Base-by-base conservation (phyloP, 768 basidiomycete species). In the Kwoniella sp. region DNA sequence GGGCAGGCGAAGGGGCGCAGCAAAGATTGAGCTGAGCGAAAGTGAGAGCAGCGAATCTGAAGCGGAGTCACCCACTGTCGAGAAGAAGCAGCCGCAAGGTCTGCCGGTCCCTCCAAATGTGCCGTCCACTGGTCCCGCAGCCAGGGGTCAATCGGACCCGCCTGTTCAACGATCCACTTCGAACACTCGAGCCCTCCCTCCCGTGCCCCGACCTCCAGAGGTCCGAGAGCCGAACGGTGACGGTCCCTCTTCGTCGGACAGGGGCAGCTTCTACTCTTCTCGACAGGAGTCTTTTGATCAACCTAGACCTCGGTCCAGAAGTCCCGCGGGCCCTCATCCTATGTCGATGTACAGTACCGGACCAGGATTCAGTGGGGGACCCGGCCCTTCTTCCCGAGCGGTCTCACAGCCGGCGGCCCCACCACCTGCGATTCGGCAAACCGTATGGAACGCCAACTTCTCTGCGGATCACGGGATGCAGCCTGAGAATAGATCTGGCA, bases 361-460 rank as follows among this genome's bases (percentile, higher is more conserved):
- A 36, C 53, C 60, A 13, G 53, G 25, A 22, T 19, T 36, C 19
- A 15, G 53, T 12, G 26, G 37, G 7, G 52, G 40, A 22, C 26
- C 53, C 19, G 21, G 19, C 24, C 10, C 40, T 10, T 44, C 40
- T 44, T 15, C 40, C 17, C 8, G 40, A 4, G 40, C 40, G 40
- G 40, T 44, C 8, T 26, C 64, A 0, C 49, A 58, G 21, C 52
- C 64, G 27, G 52, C 46, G 17, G 67, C 55, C 44, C 54, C 61
- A 3, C 69, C 72, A 27, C 69, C 72, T 3, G 65, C 69, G 49
- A 81, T 86, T 27, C 85, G 89, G 48, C 88, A 90, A 59, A 86
- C 82, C 52, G 84, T 94, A 60, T 97, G 93, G 94, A 92, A 89
- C 72, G 88, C 91, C 77, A 90, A 90, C 50, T 86, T 94, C 66